Evolutionary conservation across 2,329 filamentous ascomycete species (phyloP), one percentile per base, ranked within the genome.

Genomic region (Colletotrichum plurivorum): DNA sequence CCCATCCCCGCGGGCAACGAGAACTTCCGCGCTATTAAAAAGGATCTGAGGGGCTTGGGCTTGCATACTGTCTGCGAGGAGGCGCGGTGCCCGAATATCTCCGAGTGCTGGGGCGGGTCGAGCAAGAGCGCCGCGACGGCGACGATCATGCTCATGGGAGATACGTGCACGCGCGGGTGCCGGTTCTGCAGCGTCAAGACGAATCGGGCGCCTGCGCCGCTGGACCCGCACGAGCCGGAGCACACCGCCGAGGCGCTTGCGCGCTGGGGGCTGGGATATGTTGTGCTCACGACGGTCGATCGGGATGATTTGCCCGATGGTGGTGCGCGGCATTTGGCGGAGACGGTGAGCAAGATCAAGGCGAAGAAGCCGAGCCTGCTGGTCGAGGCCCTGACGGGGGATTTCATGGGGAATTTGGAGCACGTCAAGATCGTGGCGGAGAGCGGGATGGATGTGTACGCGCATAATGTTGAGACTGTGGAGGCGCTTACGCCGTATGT

Each of bases 141-240:
- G 2, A 99, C 96, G 12, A 98, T 99, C 81, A 99, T 99, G 96
- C 85, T 99, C 55, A 98, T 98, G 95, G 96, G 96, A 72, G 96
- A 99, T 80, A 98, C 95, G 9, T 99, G 96, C 82, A 99, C 96
- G 18, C 89, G 96, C 69, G 96, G 95, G 18, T 99, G 96, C 82
- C 90, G 96, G 61, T 99, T 99, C 85, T 99, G 96, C 87, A 94
- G 92, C 73, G 96, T 99, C 60, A 98, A 98, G 87, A 99, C 96
- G 3, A 91, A 85, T 67, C 90, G 93, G 51, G 83, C 85, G 1
- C 91, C 94, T 13, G 83, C 91, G 49, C 93, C 96, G 12, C 87
- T 99, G 57, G 96, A 99, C 79, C 93, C 94, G 2, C 95, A 98
- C 81, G 96, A 99, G 83, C 96, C 96, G 1, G 96, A 99, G 85